Conservation (phyloP, 2,329 filamentous ascomycete species). For the Dactylella cylindrospora region DNA sequence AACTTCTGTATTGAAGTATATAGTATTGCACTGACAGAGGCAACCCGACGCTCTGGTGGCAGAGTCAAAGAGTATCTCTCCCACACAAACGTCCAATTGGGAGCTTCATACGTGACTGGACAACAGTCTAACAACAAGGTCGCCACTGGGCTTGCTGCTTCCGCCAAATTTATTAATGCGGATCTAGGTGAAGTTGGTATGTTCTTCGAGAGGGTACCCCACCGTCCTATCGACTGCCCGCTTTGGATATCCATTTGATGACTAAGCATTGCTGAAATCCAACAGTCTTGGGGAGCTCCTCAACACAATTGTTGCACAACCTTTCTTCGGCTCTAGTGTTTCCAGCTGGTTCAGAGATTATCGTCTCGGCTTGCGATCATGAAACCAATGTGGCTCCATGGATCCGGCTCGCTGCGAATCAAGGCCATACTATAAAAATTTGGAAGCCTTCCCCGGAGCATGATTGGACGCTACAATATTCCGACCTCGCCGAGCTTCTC, state of each 20-base stretch:
- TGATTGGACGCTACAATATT: slow-evolving; percentile 45
- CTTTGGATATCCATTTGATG: background rate
- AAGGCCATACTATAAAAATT: slow-evolving; percentile 67
- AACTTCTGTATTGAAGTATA: background rate
- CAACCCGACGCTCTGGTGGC: background rate
- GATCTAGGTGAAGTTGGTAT: slow-evolving; percentile 65
- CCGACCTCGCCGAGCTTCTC: slow-evolving; percentile 60
- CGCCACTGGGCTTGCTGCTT: slow-evolving; percentile 63
- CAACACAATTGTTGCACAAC: slow-evolving; percentile 75
- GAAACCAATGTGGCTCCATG: slow-evolving; percentile 76
- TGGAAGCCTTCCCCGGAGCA: slow-evolving; percentile 60
- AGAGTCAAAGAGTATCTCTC: slow-evolving; percentile 68
- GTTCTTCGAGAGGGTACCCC: too few species aligned
- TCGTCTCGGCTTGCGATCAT: slow-evolving; percentile 73
- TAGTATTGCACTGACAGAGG: too few species aligned
- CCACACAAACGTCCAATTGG: slow-evolving; percentile 72
- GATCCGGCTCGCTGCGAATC: slow-evolving; percentile 66
- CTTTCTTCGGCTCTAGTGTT: slow-evolving; percentile 62
- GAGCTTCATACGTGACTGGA: slow-evolving; percentile 67
- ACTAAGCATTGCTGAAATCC: background rate
- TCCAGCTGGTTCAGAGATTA: slow-evolving; percentile 63
- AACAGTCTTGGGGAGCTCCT: slow-evolving; percentile 70
- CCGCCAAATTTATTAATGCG: slow-evolving; percentile 71
- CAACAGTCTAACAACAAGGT: slow-evolving; percentile 64
- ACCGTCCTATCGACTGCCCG: background rate